Percentiles rank a stretch among this genome's conserved stretches.
These are phyloP conservation scores for Phytopythium aichiense DNA, from an alignment of 352 stramenopile genomes.

Conservation along the genomic window DNA sequence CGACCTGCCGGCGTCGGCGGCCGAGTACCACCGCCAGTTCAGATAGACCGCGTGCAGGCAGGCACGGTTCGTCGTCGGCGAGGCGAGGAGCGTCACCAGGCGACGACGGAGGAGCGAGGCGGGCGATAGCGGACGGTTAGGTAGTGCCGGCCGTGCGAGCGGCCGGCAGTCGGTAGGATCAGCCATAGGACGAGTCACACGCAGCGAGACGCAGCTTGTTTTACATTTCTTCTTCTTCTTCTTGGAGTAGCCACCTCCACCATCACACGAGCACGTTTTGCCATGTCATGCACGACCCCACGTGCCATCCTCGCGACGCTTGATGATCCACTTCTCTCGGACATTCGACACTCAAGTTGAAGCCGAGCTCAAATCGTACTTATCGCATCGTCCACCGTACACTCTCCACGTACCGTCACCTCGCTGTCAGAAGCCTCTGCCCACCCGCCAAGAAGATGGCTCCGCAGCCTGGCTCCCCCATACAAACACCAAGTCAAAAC, in stretches of 20 bases:
- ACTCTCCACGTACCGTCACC: background rate
- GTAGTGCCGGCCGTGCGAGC: background rate
- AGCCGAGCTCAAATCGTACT: background rate
- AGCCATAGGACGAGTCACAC: background rate
- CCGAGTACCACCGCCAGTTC: constrained; percentile 37
- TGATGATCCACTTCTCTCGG: too few species aligned
- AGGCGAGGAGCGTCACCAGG: too few species aligned
- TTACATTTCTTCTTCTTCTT: background rate
- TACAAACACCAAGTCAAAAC: background rate
- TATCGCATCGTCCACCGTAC: background rate
- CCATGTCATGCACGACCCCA: too few species aligned
- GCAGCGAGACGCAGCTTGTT: background rate
- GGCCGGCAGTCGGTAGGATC: background rate
- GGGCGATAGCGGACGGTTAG: background rate
- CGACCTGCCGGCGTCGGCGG: constrained; percentile 30
- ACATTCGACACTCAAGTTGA: too few species aligned
- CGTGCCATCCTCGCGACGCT: too few species aligned
- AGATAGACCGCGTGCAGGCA: constrained; percentile 19
- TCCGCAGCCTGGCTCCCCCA: background rate
- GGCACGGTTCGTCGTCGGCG: background rate
- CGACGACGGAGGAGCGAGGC: too few species aligned
- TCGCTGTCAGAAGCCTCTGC: background rate
- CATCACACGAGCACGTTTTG: background rate
- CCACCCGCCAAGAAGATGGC: background rate
- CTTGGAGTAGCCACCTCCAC: background rate